Base-by-base conservation (phyloP, 176 grass and related monocot genomes). In the Aegilops bicornis region DNA sequence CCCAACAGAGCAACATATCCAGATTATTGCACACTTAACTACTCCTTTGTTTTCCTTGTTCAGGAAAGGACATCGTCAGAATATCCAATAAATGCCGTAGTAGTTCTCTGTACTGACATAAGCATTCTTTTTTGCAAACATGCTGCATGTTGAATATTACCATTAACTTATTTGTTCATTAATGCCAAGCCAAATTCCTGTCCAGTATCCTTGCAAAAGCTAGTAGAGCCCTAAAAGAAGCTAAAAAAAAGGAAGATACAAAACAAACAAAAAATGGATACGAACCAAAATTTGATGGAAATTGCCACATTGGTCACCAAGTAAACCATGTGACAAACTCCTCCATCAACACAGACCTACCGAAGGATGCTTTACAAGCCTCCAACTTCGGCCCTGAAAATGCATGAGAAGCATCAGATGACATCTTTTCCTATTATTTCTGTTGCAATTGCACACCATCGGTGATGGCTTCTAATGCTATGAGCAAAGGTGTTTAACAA, bases 291-390 rank as follows among this genome's bases (percentile, higher is more conserved):
- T 88, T 85, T 45, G 86, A 88, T 93, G 91, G 88, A 88, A 88
- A 79, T 90, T 88, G 86, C 88, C 88, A 93, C 88, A 93, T 88
- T 64, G 64, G 86, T 90, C 82, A 39, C 79, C 89, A 84, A 76
- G 86, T 83, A 88, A 90, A 93, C 74, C 78, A 93, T 83, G 88
- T 90, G 91, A 78, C 88, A 88, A 87, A 88, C 30, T 79, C 86
- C 74, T 88, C 78, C 86, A 93, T 90, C 67, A 83, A 88, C 74
- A 93, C 54, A 75, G 84, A 80, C 82, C 88, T 90, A 90, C 8
- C 45, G 91, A 93, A 90, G 91, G 88, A 93, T 93, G 85, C 86
- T 93, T 88, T 93, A 90, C 47, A 90, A 90, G 88, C 91, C 61
- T 90, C 88, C 88, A 93, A 88, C 86, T 81, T 93, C 64, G 79